These are phyloP conservation scores for Chaetomium globosum DNA, from an alignment of 2,329 filamentous ascomycete genomes.

Conservation along the genomic window DNA sequence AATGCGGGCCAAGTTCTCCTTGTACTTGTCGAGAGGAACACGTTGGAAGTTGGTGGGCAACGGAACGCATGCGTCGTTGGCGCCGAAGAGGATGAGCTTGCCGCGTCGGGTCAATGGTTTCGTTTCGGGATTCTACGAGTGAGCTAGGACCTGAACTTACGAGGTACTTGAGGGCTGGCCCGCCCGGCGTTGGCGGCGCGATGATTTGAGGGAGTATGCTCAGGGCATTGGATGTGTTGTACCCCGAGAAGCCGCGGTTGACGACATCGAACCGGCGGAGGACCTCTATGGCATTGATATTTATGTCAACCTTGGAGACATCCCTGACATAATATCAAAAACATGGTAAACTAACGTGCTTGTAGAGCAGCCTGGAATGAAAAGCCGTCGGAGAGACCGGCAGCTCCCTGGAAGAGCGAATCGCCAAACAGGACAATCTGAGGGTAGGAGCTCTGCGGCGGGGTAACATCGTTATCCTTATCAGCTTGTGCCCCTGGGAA, in stretches of 20 bases:
- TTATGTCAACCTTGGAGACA: conserved; percentile 18
- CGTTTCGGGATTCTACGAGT: neutral
- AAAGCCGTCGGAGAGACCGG: conserved; percentile 66
- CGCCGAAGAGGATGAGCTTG: conserved; percentile 79
- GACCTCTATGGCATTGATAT: conserved; percentile 58
- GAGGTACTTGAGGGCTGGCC: conserved; percentile 67
- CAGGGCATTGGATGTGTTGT: conserved; percentile 76
- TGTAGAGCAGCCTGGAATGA: conserved; percentile 74
- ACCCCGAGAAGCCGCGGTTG: conserved; percentile 85
- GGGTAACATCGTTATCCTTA: conserved; percentile 10
- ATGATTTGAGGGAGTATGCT: conserved; percentile 70
- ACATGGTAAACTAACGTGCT: conserved; percentile 54
- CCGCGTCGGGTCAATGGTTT: conserved; percentile 3
- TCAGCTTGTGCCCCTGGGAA: conserved; percentile 3
- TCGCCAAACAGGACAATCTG: conserved; percentile 87
- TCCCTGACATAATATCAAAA: neutral
- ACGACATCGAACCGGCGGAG: conserved; percentile 79
- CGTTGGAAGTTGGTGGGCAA: conserved; percentile 68
- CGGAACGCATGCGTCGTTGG: conserved; percentile 81
- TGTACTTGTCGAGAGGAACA: conserved; percentile 75
- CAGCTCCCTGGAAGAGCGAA: conserved; percentile 75
- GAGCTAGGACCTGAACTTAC: conserved; percentile 50
- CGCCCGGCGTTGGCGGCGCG: conserved; percentile 60
- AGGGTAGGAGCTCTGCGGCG: conserved; percentile 58
- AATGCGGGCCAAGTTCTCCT: conserved; percentile 70